Base-by-base conservation (phyloP, 192 early-diverging fungal species). In the Podila epigama region DNA sequence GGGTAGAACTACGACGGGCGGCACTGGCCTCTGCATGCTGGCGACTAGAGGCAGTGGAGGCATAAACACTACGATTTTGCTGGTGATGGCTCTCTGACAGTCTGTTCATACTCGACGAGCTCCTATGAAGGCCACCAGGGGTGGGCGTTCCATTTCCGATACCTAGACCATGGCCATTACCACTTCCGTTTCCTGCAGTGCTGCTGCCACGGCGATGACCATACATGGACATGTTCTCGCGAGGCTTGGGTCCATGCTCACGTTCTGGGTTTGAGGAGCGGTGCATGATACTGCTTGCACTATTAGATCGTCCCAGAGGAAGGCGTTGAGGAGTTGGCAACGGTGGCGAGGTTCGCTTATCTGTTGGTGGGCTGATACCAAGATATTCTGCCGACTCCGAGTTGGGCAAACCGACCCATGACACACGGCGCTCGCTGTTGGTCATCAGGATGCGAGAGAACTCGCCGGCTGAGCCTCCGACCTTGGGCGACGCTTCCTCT, bases 361-460 rank as follows among this genome's bases (percentile, higher is more conserved):
- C 39, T 66, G 35, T n/a, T 66, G 63, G 6, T 56, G n/a, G 2
- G 34, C 13, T 58, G 55, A n/a, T 68, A 35, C 22, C 64, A 35
- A 22, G n/a, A 16, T 36, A 12, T 5, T 54, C 50, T 20, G 59
- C 68, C 2, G 37, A 31, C 12, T 40, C 52, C 29, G 33, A 25
- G 32, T 66, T 32, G 39, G 73, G 73, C 3, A 77, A 13, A 28
- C 73, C 73, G 9, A 60, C 73, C 73, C 73, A 77, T 3, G 73
- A 77, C 35, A 77, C 73, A n/a, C 73, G 73, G 31, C 73, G 73
- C 25, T 77, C 66, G 16, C 68, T 57, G 56, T 68, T 77, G 32
- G 66, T 48, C 53, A 77, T 77, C 41, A 77, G 32, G 25, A 77
- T 77, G 25, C 73, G 60, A 41, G 73, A 77, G 66, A 77, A 77